Conservation (phyloP, 2,329 filamentous ascomycete species). For the Raffaelea deltoideospora region DNA sequence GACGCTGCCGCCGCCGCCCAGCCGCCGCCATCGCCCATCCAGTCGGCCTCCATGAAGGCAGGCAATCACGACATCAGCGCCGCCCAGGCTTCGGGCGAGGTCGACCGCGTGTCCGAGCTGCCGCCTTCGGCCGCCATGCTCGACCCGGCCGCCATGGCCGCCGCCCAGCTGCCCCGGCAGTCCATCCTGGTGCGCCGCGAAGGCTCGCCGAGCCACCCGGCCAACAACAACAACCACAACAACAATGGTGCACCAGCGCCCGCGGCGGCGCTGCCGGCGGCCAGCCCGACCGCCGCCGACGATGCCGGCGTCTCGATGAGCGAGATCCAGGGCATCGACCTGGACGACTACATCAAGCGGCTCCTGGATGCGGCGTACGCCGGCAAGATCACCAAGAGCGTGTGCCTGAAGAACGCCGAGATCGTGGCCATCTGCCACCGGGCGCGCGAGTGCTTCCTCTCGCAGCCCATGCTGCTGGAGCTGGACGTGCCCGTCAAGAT, state of each 20-base stretch:
- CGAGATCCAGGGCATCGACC: conserved; percentile 79
- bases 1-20: conserved; percentile 32
- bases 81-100: conserved; percentile 75
- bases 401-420: conserved; percentile 94
- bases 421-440: conserved; percentile 87
- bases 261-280: conserved; percentile 14
- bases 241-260: too few species aligned
- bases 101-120: conserved; percentile 85
- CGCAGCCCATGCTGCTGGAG: conserved; percentile 82
- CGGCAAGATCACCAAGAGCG: conserved; percentile 93
- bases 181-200: conserved; percentile 81
- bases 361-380: conserved; percentile 89
- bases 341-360: conserved; percentile 94
- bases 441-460: conserved; percentile 76
- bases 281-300: conserved; percentile 2
- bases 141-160: conserved; percentile 28
- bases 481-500: conserved; percentile 93
- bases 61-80: conserved; percentile 66
- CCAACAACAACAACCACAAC: too few species aligned
- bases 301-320: conserved; percentile 58
- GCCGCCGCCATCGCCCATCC: conserved; percentile 74
- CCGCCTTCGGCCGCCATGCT: conserved; percentile 55
- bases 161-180: conserved; percentile 63
- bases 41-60: conserved; percentile 56
- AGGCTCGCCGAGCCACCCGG: conserved; percentile 50